Evolutionary conservation across 1,139 yeast genomes (phyloP), one percentile per base, ranked within the genome.

Genomic region (Nakaseomyces glabratus): DNA sequence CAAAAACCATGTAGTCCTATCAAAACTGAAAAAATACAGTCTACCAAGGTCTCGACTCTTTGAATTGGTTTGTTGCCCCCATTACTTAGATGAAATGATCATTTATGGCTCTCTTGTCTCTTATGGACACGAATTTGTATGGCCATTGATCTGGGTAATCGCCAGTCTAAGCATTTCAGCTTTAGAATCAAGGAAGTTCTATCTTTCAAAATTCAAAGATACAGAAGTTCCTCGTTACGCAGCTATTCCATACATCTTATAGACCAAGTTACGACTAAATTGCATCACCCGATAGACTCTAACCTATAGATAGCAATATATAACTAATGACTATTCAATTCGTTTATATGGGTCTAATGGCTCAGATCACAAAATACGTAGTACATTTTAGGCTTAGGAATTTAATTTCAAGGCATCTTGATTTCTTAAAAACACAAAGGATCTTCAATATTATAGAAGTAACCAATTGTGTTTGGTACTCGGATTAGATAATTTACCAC

Each of bases 1-100:
- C 43, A 45, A 45, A 15, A 71, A 73, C 47, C 96, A 88, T 55
- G 39, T 41, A 4, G 71, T 76, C 42, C 63, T 88, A 38, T 68
- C 93, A 0, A 46, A 57, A 3, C 62, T 85, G 26, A 61, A 61
- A 15, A 86, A 86, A 55, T 88, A 88, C 57, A 63, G 76, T 0
- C 51, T 72, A 21, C 96, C 96, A 0, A 51, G 52, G 0, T 56
- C 57, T 25, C 67, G 77, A 1, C 49, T 75, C 32, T 79, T 84
- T 54, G 56, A 56, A 25, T 48, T 51, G 10, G 66, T 73, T 2
- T 68, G 80, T 9, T 78, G 86, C 48, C 88, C 96, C 0, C 96
- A 88, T 55, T 88, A 86, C 49, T 62, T 79, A 12, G 82, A 81
- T 46, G 97, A 88, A 52, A 61, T 82, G 1, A 38, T 71, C 19